These are phyloP conservation scores for Metschnikowia chrysomelidarum DNA, from an alignment of 805 yeast genomes.

Conservation along the genomic window DNA sequence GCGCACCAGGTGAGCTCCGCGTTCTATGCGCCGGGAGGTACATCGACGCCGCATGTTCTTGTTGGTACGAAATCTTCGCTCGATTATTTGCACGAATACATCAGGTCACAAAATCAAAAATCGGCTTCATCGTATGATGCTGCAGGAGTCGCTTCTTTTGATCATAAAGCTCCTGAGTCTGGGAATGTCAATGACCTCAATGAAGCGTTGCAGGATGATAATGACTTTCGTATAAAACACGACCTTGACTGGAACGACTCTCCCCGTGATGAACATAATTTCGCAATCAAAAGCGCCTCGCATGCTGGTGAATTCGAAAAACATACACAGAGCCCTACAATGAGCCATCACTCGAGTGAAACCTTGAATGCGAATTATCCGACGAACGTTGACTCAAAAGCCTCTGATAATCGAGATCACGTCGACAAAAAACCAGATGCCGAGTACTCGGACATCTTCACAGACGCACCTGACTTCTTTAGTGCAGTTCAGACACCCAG, in stretches of 20 bases:
- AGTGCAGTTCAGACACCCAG: conserved; percentile 17
- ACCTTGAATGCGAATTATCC: conserved; percentile 4
- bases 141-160: neutral
- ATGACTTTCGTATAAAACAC: conserved; percentile 12
- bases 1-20: conserved; percentile 79
- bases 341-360: conserved; percentile 5
- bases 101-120: conserved; percentile 39
- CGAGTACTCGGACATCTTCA: conserved; percentile 15
- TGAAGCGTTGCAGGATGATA: conserved; percentile 1
- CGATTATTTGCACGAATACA: conserved; percentile 52
- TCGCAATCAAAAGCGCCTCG: conserved; percentile 10
- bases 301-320: conserved; percentile 12
- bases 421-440: conserved; percentile 5
- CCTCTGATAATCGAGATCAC: conserved; percentile 1
- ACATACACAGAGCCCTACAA: conserved; percentile 7
- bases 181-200: neutral
- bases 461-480: conserved; percentile 21
- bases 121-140: neutral
- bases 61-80: conserved; percentile 55
- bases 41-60: conserved; percentile 64
- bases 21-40: conserved; percentile 50
- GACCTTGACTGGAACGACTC: conserved; percentile 14
- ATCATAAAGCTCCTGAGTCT: neutral
- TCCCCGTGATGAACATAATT: conserved; percentile 10
- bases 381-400: conserved; percentile 3